phyloP scores from a whole-genome alignment of 2,329 filamentous ascomycete species.

The Pseudogymnoascus sp. region DNA sequence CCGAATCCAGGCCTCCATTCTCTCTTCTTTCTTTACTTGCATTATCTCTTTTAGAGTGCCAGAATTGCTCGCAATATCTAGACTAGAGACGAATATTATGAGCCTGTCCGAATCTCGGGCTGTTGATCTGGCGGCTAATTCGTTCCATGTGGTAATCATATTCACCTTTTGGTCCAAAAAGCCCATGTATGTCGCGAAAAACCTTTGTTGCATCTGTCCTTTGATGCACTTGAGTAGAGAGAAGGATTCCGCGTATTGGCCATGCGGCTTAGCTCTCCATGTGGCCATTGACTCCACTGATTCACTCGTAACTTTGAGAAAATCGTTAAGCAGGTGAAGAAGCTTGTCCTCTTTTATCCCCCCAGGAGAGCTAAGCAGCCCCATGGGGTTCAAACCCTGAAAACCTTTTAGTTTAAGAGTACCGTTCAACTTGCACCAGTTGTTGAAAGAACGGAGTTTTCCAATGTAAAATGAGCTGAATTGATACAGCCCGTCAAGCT shows the following conservation, averaged over 20 bases:
- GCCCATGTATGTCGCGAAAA: neutral
- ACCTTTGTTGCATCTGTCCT: neutral
- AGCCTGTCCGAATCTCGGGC: neutral
- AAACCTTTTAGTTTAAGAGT: neutral
- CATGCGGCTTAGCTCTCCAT: neutral
- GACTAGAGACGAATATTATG: neutral
- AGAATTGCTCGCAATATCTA: neutral
- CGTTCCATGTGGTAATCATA: neutral
- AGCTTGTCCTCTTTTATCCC: neutral
- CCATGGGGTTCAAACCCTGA: neutral
- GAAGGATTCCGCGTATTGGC: neutral
- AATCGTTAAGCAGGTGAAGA: neutral
- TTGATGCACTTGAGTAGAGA: neutral
- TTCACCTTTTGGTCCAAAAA: neutral
- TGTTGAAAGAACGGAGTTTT: neutral
- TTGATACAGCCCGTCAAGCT: neutral
- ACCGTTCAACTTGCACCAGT: constrained; percentile 3
- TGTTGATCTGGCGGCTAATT: neutral
- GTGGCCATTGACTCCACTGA: neutral
- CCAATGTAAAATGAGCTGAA: neutral
- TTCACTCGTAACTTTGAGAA: neutral
- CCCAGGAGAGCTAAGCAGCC: neutral
- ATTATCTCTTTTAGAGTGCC: neutral
- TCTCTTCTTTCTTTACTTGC: neutral
- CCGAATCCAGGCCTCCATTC: constrained; percentile 4